Evolutionary conservation across 1,284 basidiomycete species (phyloP), one percentile per base, ranked within the genome.

Genomic region (Cryptococcus sp.): DNA sequence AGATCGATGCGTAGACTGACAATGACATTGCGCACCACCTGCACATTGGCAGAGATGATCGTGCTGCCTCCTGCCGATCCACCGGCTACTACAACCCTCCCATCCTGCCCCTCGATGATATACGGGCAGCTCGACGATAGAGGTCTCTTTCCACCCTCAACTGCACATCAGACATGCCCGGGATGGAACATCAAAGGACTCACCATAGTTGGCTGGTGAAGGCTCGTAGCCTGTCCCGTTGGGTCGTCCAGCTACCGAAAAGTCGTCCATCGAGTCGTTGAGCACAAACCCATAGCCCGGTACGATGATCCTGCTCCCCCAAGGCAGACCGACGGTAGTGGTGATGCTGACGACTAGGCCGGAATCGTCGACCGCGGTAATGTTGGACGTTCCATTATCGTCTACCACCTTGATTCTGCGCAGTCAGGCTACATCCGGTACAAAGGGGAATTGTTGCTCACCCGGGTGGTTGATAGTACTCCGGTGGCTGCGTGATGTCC

Each of bases 251-350:
- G 57, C 48, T 5, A 69, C 53, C n/a, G 58, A 58, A 41, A 71
- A 71, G 56, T 71, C 69, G 42, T 67, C 63, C 55, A 69, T 60
- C 3, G 54, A 55, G 48, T 68, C 63, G 51, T 71, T 71, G 28
- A 71, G 56, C 16, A 68, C 54, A 33, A 71, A 51, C 10, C 68
- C 66, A 14, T 45, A 56, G 5, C 54, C 58, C 9, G 66, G 62
- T 39, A 69, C 63, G 50, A 71, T 66, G 48, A 71, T 69, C 24
- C 56, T 48, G 10, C 58, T 60, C 9, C 63, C 68, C 53, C 57
- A 71, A 22, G 43, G 44, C 26, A 63, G 56, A 32, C 64, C 65
- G 21, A 71, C 60, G 11, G 67, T 68, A 1, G 66, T 66, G 0
- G 69, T 71, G 19, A 69, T 46, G 4, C 58, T 62, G 35, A 65